Percentiles rank a stretch among this genome's conserved stretches.
Conservation (phyloP, 768 basidiomycete species). For the Lactarius sanguifluus region DNA sequence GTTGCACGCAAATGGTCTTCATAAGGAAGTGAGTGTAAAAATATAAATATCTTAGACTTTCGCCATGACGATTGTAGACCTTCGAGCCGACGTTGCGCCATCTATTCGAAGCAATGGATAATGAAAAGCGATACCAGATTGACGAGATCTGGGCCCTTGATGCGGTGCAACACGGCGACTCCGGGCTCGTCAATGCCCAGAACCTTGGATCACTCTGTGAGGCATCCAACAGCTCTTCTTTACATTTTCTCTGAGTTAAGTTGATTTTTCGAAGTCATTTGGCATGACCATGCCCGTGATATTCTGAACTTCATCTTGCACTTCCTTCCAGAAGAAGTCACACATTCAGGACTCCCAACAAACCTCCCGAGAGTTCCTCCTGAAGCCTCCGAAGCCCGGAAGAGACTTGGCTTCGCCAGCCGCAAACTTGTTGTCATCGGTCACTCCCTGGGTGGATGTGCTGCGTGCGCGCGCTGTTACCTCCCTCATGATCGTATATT, state of each 20-base stretch:
- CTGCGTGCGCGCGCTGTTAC: slow-evolving; percentile 51
- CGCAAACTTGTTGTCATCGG: slow-evolving; percentile 70
- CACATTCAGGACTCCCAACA: slow-evolving; percentile 45
- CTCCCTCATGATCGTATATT: slow-evolving; percentile 11
- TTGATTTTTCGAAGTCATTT: slow-evolving; percentile 53
- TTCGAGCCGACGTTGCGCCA: slow-evolving; percentile 70
- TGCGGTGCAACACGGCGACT: slow-evolving; percentile 81
- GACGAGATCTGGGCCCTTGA: slow-evolving; percentile 85
- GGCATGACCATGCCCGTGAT: slow-evolving; percentile 77
- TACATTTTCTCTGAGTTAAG: slow-evolving; percentile 6
- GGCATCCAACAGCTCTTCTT: slow-evolving; percentile 31
- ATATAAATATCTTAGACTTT: background rate
- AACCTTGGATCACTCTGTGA: slow-evolving; percentile 59
- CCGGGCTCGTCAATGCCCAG: slow-evolving; percentile 65
- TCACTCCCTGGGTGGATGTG: slow-evolving; percentile 84
- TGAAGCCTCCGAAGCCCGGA: slow-evolving; percentile 44
- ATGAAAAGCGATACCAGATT: slow-evolving; percentile 39
- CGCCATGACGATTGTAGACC: slow-evolving; percentile 45
- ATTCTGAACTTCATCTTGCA: slow-evolving; percentile 70
- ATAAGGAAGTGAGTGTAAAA: slow-evolving; percentile 66
- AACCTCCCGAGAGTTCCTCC: slow-evolving; percentile 52
- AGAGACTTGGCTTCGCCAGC: slow-evolving; percentile 46
- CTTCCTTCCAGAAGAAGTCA: slow-evolving; percentile 54
- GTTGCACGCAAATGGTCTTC: slow-evolving; percentile 85
- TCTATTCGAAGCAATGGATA: slow-evolving; percentile 49